These are phyloP conservation scores for Microascus cirrosus DNA, from an alignment of 2,329 filamentous ascomycete species.

Conservation along the genomic window DNA sequence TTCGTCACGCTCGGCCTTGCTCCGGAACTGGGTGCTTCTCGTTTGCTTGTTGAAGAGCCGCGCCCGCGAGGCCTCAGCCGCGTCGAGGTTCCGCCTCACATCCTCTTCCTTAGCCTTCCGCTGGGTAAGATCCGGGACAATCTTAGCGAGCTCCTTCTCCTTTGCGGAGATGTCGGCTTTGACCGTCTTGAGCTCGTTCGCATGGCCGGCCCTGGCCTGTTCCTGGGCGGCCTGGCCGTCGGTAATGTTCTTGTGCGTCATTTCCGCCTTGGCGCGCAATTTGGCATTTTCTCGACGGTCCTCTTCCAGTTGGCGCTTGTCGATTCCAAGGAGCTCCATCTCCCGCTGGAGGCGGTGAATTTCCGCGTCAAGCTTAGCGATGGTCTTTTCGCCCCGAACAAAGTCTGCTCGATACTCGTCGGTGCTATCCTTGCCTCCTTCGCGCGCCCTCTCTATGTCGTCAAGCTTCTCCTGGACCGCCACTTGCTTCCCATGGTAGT, in stretches of 20 bases:
- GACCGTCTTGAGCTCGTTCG: slow-evolving; percentile 60
- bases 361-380: slow-evolving; percentile 65
- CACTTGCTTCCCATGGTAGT: slow-evolving; percentile 80
- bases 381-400: slow-evolving; percentile 65
- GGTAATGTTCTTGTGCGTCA: slow-evolving; percentile 71
- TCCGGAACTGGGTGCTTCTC: slow-evolving; percentile 75
- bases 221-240: slow-evolving; percentile 74
- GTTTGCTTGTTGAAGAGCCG: slow-evolving; percentile 88
- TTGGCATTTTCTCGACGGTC: slow-evolving; percentile 78
- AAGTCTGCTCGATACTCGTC: slow-evolving; percentile 72
- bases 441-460: slow-evolving; percentile 69
- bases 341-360: slow-evolving; percentile 73
- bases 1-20: slow-evolving; percentile 76
- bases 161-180: slow-evolving; percentile 64
- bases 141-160: slow-evolving; percentile 60
- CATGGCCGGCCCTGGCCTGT: slow-evolving; percentile 59
- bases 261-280: slow-evolving; percentile 70
- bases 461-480: slow-evolving; percentile 69
- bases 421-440: slow-evolving; percentile 72
- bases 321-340: slow-evolving; percentile 73
- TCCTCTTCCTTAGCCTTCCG: slow-evolving; percentile 63
- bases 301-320: slow-evolving; percentile 78
- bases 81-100: slow-evolving; percentile 60
- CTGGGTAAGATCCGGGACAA: slow-evolving; percentile 68
- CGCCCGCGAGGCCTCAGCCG: slow-evolving; percentile 62